Percentiles rank a stretch among this genome's conserved stretches.
Evolutionary conservation across 805 yeast species (phyloP).

Genomic region (Kuraishia hungarica): DNA sequence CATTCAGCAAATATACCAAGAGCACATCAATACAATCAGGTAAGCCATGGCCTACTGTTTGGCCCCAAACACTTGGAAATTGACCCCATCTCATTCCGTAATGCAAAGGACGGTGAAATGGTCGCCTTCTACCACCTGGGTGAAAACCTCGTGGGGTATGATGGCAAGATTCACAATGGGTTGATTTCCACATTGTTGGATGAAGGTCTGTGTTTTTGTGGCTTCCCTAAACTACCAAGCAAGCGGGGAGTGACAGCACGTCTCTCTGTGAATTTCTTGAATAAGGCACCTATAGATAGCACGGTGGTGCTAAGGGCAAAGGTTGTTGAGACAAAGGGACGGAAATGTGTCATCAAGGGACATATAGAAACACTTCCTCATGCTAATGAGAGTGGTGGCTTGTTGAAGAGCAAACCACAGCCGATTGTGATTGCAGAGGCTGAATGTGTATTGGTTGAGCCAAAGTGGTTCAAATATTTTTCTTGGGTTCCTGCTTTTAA

Average conservation of each 20-base stretch:
- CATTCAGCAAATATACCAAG: slow-evolving; percentile 44
- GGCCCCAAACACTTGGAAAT: slow-evolving; percentile 63
- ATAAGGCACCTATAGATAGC: slow-evolving; percentile 51
- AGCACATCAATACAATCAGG: slow-evolving; percentile 54
- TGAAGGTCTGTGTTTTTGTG: slow-evolving; percentile 79
- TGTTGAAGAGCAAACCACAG: neutral
- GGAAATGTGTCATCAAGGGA: slow-evolving; percentile 79
- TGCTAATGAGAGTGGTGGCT: slow-evolving; percentile 7
- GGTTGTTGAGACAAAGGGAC: slow-evolving; percentile 59
- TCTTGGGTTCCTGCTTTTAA: slow-evolving; percentile 39
- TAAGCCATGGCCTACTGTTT: slow-evolving; percentile 61
- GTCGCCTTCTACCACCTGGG: slow-evolving; percentile 71
- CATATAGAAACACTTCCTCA: slow-evolving; percentile 41
- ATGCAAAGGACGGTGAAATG: slow-evolving; percentile 41
- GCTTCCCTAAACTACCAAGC: slow-evolving; percentile 74
- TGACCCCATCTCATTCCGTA: slow-evolving; percentile 63
- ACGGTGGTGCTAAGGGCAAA: slow-evolving; percentile 61
- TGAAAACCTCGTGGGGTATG: slow-evolving; percentile 49
- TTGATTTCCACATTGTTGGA: slow-evolving; percentile 71
- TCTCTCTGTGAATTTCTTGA: slow-evolving; percentile 53
- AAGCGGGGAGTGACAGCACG: slow-evolving; percentile 86
- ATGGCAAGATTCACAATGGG: slow-evolving; percentile 77
- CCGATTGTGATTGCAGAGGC: slow-evolving; percentile 41
- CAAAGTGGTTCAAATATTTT: slow-evolving; percentile 77
- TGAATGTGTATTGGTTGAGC: slow-evolving; percentile 70